Evolutionary conservation across 148 eudicot species (phyloP).

Genomic region (Nepenthes mirabilis): DNA sequence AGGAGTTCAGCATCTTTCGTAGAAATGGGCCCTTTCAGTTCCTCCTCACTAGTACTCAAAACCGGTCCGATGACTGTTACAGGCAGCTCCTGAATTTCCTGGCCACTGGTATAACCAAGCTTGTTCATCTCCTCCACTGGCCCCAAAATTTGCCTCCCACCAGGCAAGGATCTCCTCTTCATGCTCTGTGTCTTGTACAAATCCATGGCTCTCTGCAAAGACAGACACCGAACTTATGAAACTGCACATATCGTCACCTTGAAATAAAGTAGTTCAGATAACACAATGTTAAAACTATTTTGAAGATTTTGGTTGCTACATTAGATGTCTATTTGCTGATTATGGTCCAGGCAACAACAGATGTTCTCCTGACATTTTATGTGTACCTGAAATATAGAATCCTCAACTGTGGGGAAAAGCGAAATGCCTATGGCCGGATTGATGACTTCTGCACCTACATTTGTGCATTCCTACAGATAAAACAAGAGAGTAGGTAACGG

Average conservation of each 20-base stretch:
- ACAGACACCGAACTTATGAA: not conserved
- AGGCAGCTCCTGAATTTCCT: not conserved
- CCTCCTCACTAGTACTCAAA: not conserved
- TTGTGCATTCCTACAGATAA: slow-evolving; percentile 24
- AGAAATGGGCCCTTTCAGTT: slow-evolving; percentile 4
- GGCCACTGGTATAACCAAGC: slow-evolving; percentile 3
- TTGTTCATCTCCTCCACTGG: not conserved
- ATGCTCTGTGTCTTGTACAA: slow-evolving; percentile 27
- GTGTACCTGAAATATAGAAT: slow-evolving; percentile 65
- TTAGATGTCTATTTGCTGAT: not conserved
- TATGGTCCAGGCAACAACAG: not conserved
- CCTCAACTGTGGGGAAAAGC: slow-evolving; percentile 33
- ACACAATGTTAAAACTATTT: no score
- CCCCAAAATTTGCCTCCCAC: not conserved
- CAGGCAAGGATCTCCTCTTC: slow-evolving; percentile 6
- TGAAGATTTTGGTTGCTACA: not conserved
- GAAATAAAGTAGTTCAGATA: no score
- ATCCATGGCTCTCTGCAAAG: slow-evolving; percentile 27
- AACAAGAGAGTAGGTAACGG: not conserved
- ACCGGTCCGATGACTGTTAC: not conserved
- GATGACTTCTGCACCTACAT: slow-evolving; percentile 17
- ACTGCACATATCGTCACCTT: no score
- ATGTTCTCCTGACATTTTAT: not conserved
- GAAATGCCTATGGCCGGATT: slow-evolving; percentile 21
- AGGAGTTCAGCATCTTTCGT: not conserved